A percentile compares a stretch with the other conserved stretches of the same genome.
phyloP scores from a whole-genome alignment of 768 basidiomycete species.

The Calocera cornea region DNA sequence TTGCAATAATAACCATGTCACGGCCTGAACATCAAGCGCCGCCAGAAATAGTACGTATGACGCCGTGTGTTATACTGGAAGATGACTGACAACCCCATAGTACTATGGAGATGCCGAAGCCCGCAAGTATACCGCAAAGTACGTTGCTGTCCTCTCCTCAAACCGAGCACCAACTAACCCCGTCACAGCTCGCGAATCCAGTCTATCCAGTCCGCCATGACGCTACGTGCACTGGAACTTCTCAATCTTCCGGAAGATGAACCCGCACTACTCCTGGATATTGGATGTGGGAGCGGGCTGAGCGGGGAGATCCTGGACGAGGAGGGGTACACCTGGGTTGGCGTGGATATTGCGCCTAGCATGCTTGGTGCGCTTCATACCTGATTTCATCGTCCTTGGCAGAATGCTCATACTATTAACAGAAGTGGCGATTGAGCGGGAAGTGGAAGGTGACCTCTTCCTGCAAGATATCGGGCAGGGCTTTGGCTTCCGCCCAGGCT shows the following conservation, averaged over 20 bases:
- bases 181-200: slow-evolving; percentile 74
- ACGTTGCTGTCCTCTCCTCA: slow-evolving; percentile 16
- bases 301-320: slow-evolving; percentile 95
- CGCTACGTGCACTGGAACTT: slow-evolving; percentile 84
- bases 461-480: slow-evolving; percentile 97
- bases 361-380: slow-evolving; percentile 92
- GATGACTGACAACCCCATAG: slow-evolving; percentile 29
- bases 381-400: not conserved
- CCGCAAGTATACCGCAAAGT: slow-evolving; percentile 95
- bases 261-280: slow-evolving; percentile 79
- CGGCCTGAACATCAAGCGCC: slow-evolving; percentile 80
- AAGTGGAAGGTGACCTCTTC: slow-evolving; percentile 92
- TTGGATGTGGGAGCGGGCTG: slow-evolving; percentile 93
- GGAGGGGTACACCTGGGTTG: slow-evolving; percentile 84
- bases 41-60: slow-evolving; percentile 65
- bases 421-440: slow-evolving; percentile 93
- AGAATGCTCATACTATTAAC: not conserved
- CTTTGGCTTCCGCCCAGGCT: slow-evolving; percentile 89
- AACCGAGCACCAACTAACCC: no score
- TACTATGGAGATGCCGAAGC: slow-evolving; percentile 96
- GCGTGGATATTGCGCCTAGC: slow-evolving; percentile 87
- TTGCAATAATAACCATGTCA: slow-evolving; percentile 40
- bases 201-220: slow-evolving; percentile 95
- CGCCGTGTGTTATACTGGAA: slow-evolving; percentile 1
- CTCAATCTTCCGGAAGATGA: slow-evolving; percentile 67